Percentiles rank a stretch among this genome's conserved stretches.
phyloP scores from a whole-genome alignment of 495 filamentous ascomycete genomes.

The Clohesyomyces aquaticus region DNA sequence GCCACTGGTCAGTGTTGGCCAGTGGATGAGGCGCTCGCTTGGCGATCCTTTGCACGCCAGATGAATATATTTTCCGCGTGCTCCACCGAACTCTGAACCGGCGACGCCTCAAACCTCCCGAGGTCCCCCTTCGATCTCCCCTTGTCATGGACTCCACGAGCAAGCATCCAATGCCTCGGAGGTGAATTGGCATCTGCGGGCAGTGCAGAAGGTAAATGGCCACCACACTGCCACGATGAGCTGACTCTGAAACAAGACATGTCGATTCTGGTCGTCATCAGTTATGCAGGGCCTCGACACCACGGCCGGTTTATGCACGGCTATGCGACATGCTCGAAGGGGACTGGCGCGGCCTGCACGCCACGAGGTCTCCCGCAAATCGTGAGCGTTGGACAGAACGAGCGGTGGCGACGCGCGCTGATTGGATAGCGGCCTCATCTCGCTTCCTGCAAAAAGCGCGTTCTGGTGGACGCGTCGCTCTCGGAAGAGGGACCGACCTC shows the following conservation, averaged over 20 bases:
- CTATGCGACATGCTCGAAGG: neutral
- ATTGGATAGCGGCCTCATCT: neutral
- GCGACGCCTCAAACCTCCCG: too few relatives aligned
- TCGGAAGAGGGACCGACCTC: neutral
- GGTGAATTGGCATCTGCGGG: too few relatives aligned
- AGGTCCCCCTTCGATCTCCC: too few relatives aligned
- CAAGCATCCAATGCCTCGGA: too few relatives aligned
- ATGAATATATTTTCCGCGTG: neutral
- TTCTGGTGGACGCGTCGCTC: slow-evolving; percentile 4
- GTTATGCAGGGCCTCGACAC: neutral
- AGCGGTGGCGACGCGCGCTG: too few relatives aligned
- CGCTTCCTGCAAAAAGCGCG: slow-evolving; percentile 2
- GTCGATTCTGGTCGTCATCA: neutral
- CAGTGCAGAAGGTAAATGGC: too few relatives aligned
- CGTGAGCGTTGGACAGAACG: too few relatives aligned
- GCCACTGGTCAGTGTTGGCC: too few relatives aligned
- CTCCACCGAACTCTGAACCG: too few relatives aligned
- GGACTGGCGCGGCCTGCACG: neutral
- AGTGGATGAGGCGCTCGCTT: neutral
- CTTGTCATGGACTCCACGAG: too few relatives aligned
- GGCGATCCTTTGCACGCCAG: neutral
- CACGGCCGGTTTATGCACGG: neutral
- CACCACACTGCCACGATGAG: too few relatives aligned
- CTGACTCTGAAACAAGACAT: too few relatives aligned
- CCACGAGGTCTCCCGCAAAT: neutral